These are phyloP conservation scores for Pezicula neosporulosa DNA, from an alignment of 2,329 filamentous ascomycete genomes.

Conservation along the genomic window DNA sequence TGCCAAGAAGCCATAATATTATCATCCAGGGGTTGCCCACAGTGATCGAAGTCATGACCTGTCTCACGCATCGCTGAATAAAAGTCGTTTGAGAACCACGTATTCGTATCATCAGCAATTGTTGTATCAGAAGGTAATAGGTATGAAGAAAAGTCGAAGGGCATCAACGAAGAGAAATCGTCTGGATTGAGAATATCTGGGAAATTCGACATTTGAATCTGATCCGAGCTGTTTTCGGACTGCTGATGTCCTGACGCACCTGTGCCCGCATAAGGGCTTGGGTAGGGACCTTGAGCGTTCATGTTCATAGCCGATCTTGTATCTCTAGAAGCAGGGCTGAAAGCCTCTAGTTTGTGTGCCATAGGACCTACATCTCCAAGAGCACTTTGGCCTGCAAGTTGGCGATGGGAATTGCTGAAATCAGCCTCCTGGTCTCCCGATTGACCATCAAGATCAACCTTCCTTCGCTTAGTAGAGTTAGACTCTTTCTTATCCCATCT, in stretches of 20 bases:
- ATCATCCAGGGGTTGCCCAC: slow-evolving; percentile 4
- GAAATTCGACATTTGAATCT: no score
- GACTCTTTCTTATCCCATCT: slow-evolving; percentile 16
- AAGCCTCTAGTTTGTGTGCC: background rate
- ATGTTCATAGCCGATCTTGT: background rate
- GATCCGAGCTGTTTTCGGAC: no score
- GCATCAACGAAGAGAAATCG: background rate
- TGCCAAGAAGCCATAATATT: slow-evolving; percentile 3
- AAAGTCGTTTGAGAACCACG: slow-evolving; percentile 21
- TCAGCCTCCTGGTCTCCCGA: background rate
- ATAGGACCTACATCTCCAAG: background rate
- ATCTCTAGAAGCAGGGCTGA: background rate
- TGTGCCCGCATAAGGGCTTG: background rate
- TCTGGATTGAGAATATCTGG: no score
- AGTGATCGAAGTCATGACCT: slow-evolving; percentile 14
- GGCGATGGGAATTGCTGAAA: background rate
- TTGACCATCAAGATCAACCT: background rate
- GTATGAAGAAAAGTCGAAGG: slow-evolving; percentile 17
- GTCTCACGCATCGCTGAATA: slow-evolving; percentile 21
- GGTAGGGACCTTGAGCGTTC: background rate
- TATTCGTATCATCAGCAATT: slow-evolving; percentile 1
- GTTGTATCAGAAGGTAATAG: slow-evolving; percentile 11
- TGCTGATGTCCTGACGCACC: background rate
- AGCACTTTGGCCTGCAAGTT: background rate
- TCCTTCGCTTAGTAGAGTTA: slow-evolving; percentile 10